phyloP scores from a whole-genome alignment of 176 grass and related monocot genomes.

The Rhynchospora pubera region DNA sequence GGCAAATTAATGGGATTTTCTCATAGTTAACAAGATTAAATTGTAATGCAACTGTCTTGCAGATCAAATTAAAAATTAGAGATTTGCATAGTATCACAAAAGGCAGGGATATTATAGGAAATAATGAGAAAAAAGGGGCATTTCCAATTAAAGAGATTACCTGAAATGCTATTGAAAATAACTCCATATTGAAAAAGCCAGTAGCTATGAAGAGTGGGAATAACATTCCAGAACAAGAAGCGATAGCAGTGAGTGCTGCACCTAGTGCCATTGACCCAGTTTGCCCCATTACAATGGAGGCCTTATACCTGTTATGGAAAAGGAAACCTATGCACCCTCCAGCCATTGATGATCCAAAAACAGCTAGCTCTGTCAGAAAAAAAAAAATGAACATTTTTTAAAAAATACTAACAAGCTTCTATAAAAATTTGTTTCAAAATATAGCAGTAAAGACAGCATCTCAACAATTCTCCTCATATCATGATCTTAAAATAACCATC shows the following conservation, averaged over 20 bases:
- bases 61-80: background rate
- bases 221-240: conserved; percentile 88
- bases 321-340: conserved; percentile 85
- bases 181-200: conserved; percentile 50
- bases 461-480: background rate
- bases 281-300: conserved; percentile 73
- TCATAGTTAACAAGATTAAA: background rate
- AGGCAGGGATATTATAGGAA: background rate
- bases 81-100: background rate
- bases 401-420: conserved; percentile 9
- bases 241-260: conserved; percentile 73
- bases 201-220: conserved; percentile 70
- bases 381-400: background rate
- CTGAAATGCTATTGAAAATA: conserved; percentile 57
- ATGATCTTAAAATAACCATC: background rate
- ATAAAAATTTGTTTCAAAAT: background rate
- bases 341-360: conserved; percentile 93
- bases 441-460: background rate
- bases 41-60: background rate
- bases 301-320: conserved; percentile 79
- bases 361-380: conserved; percentile 50
- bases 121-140: background rate
- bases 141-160: conserved; percentile 29
- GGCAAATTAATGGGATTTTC: background rate
- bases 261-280: conserved; percentile 75